These are phyloP conservation scores for Rhizopogon parksii DNA, from an alignment of 1,284 basidiomycete genomes.

Conservation along the genomic window DNA sequence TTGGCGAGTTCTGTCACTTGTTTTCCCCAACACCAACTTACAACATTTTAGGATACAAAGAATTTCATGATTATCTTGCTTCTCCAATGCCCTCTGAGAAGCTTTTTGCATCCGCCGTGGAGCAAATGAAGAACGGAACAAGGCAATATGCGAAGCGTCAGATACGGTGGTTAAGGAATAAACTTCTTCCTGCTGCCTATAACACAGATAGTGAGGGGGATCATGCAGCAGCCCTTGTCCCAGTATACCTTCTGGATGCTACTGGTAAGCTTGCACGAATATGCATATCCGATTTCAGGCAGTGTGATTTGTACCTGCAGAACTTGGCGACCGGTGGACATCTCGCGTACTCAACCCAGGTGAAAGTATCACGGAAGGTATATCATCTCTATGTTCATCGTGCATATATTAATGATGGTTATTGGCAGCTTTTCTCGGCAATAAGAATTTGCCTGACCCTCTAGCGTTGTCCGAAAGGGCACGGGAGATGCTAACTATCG, in stretches of 20 bases:
- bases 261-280: slow-evolving; percentile 42
- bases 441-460: slow-evolving; percentile 52
- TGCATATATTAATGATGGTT: slow-evolving; percentile 4
- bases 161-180: slow-evolving; percentile 88
- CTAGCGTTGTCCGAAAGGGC: slow-evolving; percentile 50
- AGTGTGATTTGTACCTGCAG: slow-evolving; percentile 29
- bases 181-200: slow-evolving; percentile 73
- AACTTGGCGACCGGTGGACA: slow-evolving; percentile 55
- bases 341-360: slow-evolving; percentile 48
- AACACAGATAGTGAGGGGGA: slow-evolving; percentile 28
- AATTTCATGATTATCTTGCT: slow-evolving; percentile 69
- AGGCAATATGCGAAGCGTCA: slow-evolving; percentile 91
- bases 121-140: slow-evolving; percentile 82
- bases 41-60: slow-evolving; percentile 69
- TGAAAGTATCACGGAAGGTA: slow-evolving; percentile 44
- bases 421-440: slow-evolving; percentile 53
- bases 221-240: slow-evolving; percentile 25
- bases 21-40: background rate
- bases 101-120: slow-evolving; percentile 55
- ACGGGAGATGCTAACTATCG: slow-evolving; percentile 40
- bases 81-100: slow-evolving; percentile 34
- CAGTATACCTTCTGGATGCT: slow-evolving; percentile 69
- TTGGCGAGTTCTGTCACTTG: slow-evolving; percentile 49
- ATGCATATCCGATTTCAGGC: background rate
- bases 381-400: slow-evolving; percentile 7